A percentile compares a stretch with the other conserved stretches of the same genome.
Conservation (phyloP, 805 yeast species). For the Candida arabinofermentans region DNA sequence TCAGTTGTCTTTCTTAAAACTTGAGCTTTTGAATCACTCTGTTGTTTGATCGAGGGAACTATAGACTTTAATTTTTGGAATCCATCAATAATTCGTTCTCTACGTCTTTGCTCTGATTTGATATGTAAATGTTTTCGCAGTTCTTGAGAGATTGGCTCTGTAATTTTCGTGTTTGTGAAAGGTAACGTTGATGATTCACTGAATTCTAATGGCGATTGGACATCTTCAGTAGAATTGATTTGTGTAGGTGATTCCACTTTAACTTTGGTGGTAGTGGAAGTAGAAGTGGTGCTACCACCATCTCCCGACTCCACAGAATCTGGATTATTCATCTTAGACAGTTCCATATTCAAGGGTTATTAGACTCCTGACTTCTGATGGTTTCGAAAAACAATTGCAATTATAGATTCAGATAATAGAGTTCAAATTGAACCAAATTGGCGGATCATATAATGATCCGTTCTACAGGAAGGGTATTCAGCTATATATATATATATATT, state of each 20-base stretch:
- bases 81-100: slow-evolving; percentile 44
- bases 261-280: background rate
- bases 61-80: slow-evolving; percentile 35
- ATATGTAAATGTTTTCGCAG: slow-evolving; percentile 37
- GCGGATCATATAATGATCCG: no score
- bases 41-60: slow-evolving; percentile 38
- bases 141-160: slow-evolving; percentile 16
- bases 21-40: slow-evolving; percentile 43
- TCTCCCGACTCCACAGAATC: no score
- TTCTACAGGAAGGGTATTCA: no score
- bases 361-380: no score
- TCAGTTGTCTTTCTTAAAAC: slow-evolving; percentile 39
- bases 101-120: slow-evolving; percentile 41
- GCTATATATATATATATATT: no score
- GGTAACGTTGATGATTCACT: no score
- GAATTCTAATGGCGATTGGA: no score
- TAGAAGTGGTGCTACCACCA: slow-evolving; percentile 1
- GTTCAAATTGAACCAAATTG: no score
- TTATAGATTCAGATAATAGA: no score
- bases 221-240: background rate
- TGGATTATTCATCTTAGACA: background rate
- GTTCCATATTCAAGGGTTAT: no score
- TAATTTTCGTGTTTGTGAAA: no score
- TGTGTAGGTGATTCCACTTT: background rate
- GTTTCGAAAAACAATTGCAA: background rate